Evolutionary conservation across 2,329 filamentous ascomycete species (phyloP).

Genomic region (Penicillium sp.): DNA sequence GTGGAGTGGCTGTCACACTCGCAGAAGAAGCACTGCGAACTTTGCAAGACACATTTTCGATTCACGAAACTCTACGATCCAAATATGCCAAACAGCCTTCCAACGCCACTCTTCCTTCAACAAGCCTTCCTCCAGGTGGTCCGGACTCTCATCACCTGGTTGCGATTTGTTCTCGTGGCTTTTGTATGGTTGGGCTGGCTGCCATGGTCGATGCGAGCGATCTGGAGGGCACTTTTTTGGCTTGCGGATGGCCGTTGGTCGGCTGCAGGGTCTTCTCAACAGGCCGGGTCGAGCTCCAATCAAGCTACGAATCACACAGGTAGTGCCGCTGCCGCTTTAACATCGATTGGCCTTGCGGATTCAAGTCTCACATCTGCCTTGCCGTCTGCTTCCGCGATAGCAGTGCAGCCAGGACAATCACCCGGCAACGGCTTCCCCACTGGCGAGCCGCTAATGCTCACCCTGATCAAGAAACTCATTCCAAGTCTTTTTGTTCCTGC

Average conservation of each 20-base stretch:
- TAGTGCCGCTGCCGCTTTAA: constrained; percentile 21
- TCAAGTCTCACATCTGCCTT: constrained; percentile 14
- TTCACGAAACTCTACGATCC: constrained; percentile 97
- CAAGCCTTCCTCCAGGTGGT: constrained; percentile 69
- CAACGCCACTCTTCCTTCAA: constrained; percentile 70
- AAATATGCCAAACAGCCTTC: constrained; percentile 81
- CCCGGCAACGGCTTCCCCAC: constrained; percentile 39
- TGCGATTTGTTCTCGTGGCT: constrained; percentile 69
- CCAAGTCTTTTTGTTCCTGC: constrained; percentile 30
- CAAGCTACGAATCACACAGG: constrained; percentile 24
- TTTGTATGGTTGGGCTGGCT: constrained; percentile 85
- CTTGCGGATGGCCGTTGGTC: constrained; percentile 71
- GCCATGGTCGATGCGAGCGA: constrained; percentile 81
- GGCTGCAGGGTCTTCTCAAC: constrained; percentile 22
- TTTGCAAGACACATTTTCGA: constrained; percentile 96
- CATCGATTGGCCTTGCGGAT: constrained; percentile 18
- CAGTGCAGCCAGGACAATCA: constrained; percentile 30
- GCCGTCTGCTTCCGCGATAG: constrained; percentile 16
- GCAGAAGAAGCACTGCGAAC: constrained; percentile 98
- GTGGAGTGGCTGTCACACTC: constrained; percentile 99
- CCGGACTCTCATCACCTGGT: constrained; percentile 68
- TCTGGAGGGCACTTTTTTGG: constrained; percentile 95
- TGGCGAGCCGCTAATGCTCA: constrained; percentile 43
- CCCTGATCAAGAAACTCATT: constrained; percentile 41
- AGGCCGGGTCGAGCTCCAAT: constrained; percentile 10